Evolutionary conservation across 805 yeast genomes (phyloP), one percentile per base, ranked within the genome.

Genomic region (Saccharomycopsis sp.): DNA sequence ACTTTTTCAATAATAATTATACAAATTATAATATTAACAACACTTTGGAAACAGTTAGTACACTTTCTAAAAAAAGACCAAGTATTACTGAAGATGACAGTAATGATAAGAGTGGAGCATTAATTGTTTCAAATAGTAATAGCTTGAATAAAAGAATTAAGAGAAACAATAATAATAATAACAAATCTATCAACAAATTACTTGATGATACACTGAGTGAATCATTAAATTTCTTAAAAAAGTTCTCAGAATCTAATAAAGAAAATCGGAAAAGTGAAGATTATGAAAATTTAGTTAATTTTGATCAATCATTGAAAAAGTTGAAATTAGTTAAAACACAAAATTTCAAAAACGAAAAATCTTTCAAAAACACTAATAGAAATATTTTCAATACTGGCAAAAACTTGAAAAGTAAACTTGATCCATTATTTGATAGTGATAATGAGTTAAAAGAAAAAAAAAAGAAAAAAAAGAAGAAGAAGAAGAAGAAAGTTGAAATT

Each of bases 1-100:
- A 62, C 47, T 58, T 66, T 29, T 66, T 67, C 41, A 47, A 53
- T 4, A 41, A 36, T 27, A 15, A 31, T 17, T 5, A 19, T 9
- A 32, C n/a, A 27, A 31, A 20, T 27, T 17, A 19, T 12, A n/a
- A n/a, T n/a, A n/a, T n/a, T n/a, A n/a, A n/a, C n/a, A n/a, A n/a
- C n/a, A n/a, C n/a, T n/a, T n/a, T n/a, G n/a, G n/a, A n/a, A n/a
- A n/a, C 35, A 8, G 25, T 20, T 3, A 20, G 21, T 20, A 10
- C 33, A 28, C 5, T 5, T 14, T 13, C 31, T 5, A 14, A 13
- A 10, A 9, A 9, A 9, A 15, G 26, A 15, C 4, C 21, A 5
- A 21, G 36, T 4, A n/a, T n/a, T n/a, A n/a, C n/a, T n/a, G 26
- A 23, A 10, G 26, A 6, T 8, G 26, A 23, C 26, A 23, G 10